Conservation (phyloP, 768 basidiomycete species). For the Galerina sulciceps region DNA sequence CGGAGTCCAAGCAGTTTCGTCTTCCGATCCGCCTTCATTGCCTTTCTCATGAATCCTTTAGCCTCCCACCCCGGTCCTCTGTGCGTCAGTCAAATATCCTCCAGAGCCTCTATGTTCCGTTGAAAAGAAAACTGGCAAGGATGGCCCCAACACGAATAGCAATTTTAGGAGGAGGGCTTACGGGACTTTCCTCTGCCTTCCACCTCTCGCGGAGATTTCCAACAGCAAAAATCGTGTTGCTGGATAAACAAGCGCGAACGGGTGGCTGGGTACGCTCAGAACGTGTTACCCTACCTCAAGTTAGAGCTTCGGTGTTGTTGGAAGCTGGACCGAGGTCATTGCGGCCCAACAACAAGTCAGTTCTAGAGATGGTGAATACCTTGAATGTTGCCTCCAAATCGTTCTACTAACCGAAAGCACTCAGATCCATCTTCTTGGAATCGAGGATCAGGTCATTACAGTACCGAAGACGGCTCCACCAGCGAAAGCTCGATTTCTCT, state of each 20-base stretch:
- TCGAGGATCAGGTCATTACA: slow-evolving; percentile 64
- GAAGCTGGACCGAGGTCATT: slow-evolving; percentile 91
- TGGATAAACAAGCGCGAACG: slow-evolving; percentile 65
- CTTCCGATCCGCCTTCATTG: too few relatives aligned
- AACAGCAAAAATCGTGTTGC: slow-evolving; percentile 57
- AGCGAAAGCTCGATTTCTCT: slow-evolving; percentile 78
- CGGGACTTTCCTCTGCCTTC: slow-evolving; percentile 83
- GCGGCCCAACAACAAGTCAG: slow-evolving; percentile 71
- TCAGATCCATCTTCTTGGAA: slow-evolving; percentile 77
- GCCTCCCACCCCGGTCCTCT: too few relatives aligned
- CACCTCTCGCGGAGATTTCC: slow-evolving; percentile 74
- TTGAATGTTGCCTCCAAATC: background rate
- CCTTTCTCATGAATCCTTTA: too few relatives aligned
- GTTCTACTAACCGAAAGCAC: slow-evolving; percentile 4
- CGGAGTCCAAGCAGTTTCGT: too few relatives aligned
- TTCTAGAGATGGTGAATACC: slow-evolving; percentile 77
- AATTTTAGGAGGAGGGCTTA: slow-evolving; percentile 80
- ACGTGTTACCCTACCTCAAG: slow-evolving; percentile 44
- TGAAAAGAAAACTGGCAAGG: background rate
- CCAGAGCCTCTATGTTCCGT: background rate
- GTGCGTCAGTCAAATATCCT: too few relatives aligned
- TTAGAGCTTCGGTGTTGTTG: slow-evolving; percentile 51
- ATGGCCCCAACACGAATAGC: slow-evolving; percentile 49
- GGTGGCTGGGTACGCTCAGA: slow-evolving; percentile 90
- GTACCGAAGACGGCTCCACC: slow-evolving; percentile 71